These are phyloP conservation scores for Metschnikowia santaceciliae DNA, from an alignment of 805 yeast species.

Conservation along the genomic window DNA sequence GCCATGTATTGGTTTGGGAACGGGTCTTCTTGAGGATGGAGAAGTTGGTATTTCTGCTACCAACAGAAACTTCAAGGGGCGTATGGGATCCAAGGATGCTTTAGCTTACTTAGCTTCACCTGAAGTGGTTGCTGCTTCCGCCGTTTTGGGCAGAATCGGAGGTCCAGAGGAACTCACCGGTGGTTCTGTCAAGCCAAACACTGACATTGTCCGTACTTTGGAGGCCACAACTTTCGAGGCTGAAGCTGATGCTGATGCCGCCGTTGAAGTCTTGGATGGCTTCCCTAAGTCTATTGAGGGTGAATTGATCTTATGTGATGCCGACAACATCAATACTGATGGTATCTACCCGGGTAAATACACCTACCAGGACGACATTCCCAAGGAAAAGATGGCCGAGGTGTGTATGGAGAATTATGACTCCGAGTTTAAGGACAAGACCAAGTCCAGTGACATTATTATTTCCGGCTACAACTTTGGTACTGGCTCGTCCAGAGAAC, in stretches of 20 bases:
- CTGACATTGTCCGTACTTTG: conserved; percentile 46
- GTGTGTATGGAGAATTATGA: conserved; percentile 99
- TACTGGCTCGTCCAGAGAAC: conserved; percentile 98
- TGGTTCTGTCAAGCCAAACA: conserved; percentile 38
- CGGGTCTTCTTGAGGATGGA: conserved; percentile 90
- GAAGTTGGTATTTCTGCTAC: conserved; percentile 99
- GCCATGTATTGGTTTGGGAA: conserved; percentile 96
- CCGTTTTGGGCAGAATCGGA: conserved; percentile 90
- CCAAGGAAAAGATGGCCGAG: conserved; percentile 94
- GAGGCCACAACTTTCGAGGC: conserved; percentile 27
- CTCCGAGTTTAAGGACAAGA: conserved; percentile 75
- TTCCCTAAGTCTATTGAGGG: conserved; percentile 90
- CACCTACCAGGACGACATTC: conserved; percentile 96
- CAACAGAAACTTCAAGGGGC: conserved; percentile 96
- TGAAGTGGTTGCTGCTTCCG: conserved; percentile 97
- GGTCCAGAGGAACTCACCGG: conserved; percentile 85
- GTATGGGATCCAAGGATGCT: conserved; percentile 98
- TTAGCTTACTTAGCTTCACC: conserved; percentile 95
- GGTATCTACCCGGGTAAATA: conserved; percentile 99
- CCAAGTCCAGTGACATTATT: conserved; percentile 83
- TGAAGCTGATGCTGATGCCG: conserved; percentile 25
- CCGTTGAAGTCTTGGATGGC: conserved; percentile 79
- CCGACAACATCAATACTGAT: conserved; percentile 95
- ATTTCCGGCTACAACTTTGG: conserved; percentile 95
- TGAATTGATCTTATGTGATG: conserved; percentile 91